Evolutionary conservation across 352 stramenopile species (phyloP), one percentile per base, ranked within the genome.

Genomic region (Pseudoperonospora humuli): DNA sequence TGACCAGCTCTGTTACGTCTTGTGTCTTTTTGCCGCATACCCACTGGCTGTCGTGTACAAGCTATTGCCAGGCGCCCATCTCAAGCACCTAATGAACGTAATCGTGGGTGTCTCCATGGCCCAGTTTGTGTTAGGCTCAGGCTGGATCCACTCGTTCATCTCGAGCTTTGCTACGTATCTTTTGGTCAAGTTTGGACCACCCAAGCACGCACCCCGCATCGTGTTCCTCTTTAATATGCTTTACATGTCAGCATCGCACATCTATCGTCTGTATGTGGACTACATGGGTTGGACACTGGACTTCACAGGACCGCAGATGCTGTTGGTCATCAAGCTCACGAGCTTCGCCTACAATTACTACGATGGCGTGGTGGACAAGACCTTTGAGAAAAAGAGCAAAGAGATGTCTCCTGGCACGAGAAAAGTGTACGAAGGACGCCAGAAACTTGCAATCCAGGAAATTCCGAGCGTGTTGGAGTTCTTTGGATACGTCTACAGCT

Each of bases 251-350:
- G 61, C 75, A 10, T 75, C 79, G n/a, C 95, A 98, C 64, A 68
- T 98, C 19, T 95, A 98, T 67, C 89, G 94, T 48, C 75, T 97
- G 47, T 93, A 89, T 51, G 87, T 97, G 26, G 95, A 98, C 63
- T 98, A 98, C 57, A 89, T 97, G 64, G 81, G 81, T 45, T 92
- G 75, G 72, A 91, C 49, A 25, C 62, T 95, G 36, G 86, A 96
- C 58, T 85, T 78, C 26, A 95, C 83, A 4, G 84, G 61, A 0
- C 66, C 77, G 20, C 85, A 96, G 59, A 96, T 96, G 91, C 70
- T 97, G 28, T 62, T 98, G 18, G 90, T 96, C 21, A 97, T 98
- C 80, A 98, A 98, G 58, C 74, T 98, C 23, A 98, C 95, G 40
- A 96, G 90, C 57, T 96, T 98, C 52, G 93, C 85, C 10, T 98